Evolutionary conservation across 495 filamentous ascomycete species (phyloP).

Genomic region (Annulohypoxylon bovei): DNA sequence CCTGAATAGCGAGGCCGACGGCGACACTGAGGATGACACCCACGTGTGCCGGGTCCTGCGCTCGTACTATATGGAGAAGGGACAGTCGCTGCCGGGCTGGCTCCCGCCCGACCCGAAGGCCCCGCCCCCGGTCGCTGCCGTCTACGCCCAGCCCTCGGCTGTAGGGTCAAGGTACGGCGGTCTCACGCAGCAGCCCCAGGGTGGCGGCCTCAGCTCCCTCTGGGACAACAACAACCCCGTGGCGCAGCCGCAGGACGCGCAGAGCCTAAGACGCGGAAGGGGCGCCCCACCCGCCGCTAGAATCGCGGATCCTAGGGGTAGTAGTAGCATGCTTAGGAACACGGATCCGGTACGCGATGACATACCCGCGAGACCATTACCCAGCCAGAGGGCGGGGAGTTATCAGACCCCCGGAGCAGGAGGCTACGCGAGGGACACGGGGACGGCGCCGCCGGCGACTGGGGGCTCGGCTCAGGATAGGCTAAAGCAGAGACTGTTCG

Average conservation of each 20-base stretch:
- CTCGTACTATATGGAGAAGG: constrained; percentile 91
- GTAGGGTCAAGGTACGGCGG: constrained; percentile 63
- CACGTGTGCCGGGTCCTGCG: constrained; percentile 96
- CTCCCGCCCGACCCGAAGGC: constrained; percentile 86
- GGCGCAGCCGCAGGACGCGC: constrained; percentile 58
- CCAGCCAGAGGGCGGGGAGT: constrained; percentile 76
- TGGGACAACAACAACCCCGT: constrained; percentile 75
- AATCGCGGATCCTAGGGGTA: constrained; percentile 44
- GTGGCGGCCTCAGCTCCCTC: constrained; percentile 71
- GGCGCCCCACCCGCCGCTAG: constrained; percentile 43
- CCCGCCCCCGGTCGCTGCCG: constrained; percentile 61
- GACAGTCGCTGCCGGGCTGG: constrained; percentile 84
- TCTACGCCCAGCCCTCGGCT: constrained; percentile 62
- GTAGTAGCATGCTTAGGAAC: constrained; percentile 43
- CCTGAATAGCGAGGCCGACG: constrained; percentile 81
- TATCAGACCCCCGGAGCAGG: constrained; percentile 64
- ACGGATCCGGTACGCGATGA: constrained; percentile 40
- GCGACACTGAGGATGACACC: constrained; percentile 93
- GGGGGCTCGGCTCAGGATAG: constrained; percentile 58
- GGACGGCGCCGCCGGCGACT: constrained; percentile 50
- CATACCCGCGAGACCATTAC: constrained; percentile 66
- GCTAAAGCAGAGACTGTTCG: constrained; percentile 61
- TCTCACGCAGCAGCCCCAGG: constrained; percentile 49
- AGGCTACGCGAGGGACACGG: constrained; percentile 38
- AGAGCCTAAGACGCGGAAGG: constrained; percentile 64